Conservation (phyloP, 2,329 filamentous ascomycete genomes). For the Aotearoamyces nothofagi region DNA sequence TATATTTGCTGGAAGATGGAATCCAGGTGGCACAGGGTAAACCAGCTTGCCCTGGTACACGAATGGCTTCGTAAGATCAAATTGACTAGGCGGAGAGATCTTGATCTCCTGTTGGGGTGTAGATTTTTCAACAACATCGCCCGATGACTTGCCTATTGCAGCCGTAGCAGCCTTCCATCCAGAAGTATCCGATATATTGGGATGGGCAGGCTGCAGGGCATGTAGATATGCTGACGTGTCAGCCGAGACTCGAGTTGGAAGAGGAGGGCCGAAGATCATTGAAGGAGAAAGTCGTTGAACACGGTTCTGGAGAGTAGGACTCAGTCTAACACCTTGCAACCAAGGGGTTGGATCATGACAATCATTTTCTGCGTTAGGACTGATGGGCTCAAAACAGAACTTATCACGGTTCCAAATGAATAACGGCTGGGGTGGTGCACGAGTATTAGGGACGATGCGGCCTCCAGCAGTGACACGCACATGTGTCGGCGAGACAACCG, state of each 20-base stretch:
- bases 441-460: constrained; percentile 49
- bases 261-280: background rate
- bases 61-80: constrained; percentile 20
- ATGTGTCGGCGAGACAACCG: constrained; percentile 51
- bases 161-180: background rate
- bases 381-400: constrained; percentile 8
- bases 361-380: background rate
- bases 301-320: background rate
- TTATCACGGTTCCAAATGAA: constrained; percentile 16
- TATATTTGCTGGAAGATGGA: constrained; percentile 11
- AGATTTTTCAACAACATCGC: no score
- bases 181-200: background rate
- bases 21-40: constrained; percentile 14
- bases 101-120: constrained; percentile 13
- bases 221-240: background rate
- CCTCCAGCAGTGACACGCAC: constrained; percentile 53
- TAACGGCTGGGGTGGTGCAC: constrained; percentile 19
- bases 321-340: constrained; percentile 1
- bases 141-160: no score
- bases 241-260: background rate
- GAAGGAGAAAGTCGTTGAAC: background rate
- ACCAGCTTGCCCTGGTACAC: constrained; percentile 18
- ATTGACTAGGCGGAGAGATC: constrained; percentile 19
- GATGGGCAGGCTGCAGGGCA: background rate
- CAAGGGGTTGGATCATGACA: background rate